These are phyloP conservation scores for Penicillium frequentans DNA, from an alignment of 2,329 filamentous ascomycete species.

Conservation along the genomic window DNA sequence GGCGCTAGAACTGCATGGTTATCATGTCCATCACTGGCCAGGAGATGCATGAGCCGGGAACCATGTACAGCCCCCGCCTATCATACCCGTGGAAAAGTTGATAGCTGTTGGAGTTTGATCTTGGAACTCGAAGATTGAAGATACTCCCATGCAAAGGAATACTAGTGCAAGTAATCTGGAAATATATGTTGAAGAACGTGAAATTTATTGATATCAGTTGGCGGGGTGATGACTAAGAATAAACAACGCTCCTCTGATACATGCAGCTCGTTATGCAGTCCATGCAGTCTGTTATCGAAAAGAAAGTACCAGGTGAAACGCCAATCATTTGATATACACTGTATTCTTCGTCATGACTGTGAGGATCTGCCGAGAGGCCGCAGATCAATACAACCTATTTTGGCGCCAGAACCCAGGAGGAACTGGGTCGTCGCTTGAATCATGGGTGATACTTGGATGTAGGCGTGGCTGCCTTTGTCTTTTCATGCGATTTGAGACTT, in stretches of 20 bases:
- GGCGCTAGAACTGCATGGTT: too few species aligned
- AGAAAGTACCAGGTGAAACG: background rate
- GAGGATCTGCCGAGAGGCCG: background rate
- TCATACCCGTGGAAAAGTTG: too few species aligned
- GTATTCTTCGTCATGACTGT: background rate
- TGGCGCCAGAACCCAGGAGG: conserved; percentile 21
- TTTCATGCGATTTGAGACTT: background rate
- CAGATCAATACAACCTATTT: conserved; percentile 27
- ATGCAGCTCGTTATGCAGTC: background rate
- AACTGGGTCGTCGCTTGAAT: background rate
- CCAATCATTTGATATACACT: background rate
- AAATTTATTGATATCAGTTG: too few species aligned
- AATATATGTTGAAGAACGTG: too few species aligned
- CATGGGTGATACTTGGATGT: background rate
- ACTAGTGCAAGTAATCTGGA: too few species aligned
- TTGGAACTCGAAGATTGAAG: too few species aligned
- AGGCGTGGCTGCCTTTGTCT: background rate
- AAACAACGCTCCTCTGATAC: background rate
- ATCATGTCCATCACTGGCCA: too few species aligned
- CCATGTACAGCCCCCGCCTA: too few species aligned
- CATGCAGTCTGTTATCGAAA: background rate
- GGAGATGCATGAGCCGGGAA: too few species aligned
- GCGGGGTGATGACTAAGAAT: too few species aligned
- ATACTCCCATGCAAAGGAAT: too few species aligned
- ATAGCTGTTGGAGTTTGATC: too few species aligned